Percentiles rank a stretch among this genome's conserved stretches.
These are phyloP conservation scores for Thelonectria discophora DNA, from an alignment of 2,329 filamentous ascomycete species.

Conservation along the genomic window DNA sequence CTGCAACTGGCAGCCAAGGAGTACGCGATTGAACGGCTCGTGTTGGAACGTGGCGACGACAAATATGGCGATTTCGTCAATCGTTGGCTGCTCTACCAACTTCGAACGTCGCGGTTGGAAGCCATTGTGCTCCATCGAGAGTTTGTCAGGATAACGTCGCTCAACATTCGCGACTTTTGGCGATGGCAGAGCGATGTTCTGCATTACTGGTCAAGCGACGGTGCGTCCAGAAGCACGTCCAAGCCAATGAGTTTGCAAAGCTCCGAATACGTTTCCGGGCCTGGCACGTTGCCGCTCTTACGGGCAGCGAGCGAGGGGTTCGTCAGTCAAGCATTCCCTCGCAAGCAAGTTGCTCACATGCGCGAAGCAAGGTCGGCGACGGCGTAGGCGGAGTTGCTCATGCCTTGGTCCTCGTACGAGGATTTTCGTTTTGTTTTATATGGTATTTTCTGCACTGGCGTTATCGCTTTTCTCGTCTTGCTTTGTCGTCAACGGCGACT, in stretches of 20 bases:
- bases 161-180: conserved; percentile 47
- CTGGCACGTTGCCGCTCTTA: conserved; percentile 40
- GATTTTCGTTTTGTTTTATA: not conserved
- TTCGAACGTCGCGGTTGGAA: conserved; percentile 58
- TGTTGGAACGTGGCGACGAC: conserved; percentile 48
- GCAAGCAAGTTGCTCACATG: conserved; percentile 18
- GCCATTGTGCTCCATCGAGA: conserved; percentile 53
- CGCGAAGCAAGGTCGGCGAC: conserved; percentile 27
- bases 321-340: conserved; percentile 11
- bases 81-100: conserved; percentile 62
- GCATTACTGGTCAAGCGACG: conserved; percentile 50
- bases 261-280: conserved; percentile 39
- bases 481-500: not conserved
- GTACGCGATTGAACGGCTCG: conserved; percentile 55
- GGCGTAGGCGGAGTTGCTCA: not conserved
- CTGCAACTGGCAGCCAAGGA: conserved; percentile 58
- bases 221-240: conserved; percentile 29
- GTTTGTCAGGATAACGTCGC: conserved; percentile 40
- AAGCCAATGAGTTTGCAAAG: conserved; percentile 34
- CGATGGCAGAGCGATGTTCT: conserved; percentile 52
- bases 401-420: not conserved
- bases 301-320: conserved; percentile 43
- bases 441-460: not conserved
- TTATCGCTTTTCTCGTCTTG: not conserved
- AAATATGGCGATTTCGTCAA: conserved; percentile 57